Conservation (phyloP, 495 filamentous ascomycete species). For the Daldinia vernicosa region DNA sequence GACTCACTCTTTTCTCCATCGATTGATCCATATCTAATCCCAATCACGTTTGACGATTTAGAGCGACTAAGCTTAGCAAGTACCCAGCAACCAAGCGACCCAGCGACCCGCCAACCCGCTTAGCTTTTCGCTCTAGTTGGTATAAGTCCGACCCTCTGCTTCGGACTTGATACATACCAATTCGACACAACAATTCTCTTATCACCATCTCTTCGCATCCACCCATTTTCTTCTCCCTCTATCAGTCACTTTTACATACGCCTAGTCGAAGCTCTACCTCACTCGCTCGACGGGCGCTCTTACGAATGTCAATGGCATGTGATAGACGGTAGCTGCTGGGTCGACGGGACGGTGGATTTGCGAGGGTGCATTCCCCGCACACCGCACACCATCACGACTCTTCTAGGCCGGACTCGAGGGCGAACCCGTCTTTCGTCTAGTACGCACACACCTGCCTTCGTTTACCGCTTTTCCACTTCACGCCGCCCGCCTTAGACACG, state of each 20-base stretch:
- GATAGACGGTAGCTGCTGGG: conserved; percentile 55
- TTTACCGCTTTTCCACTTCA: conserved; percentile 27
- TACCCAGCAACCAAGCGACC: neutral
- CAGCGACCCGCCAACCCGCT: conserved; percentile 24
- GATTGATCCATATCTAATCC: conserved; percentile 34
- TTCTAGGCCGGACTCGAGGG: conserved; percentile 17
- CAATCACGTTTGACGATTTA: conserved; percentile 40
- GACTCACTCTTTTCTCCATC: conserved; percentile 12
- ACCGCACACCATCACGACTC: conserved; percentile 49
- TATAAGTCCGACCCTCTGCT: conserved; percentile 40
- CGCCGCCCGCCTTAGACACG: conserved; percentile 21
- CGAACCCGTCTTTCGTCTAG: conserved; percentile 14
- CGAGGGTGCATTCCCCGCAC: conserved; percentile 65
- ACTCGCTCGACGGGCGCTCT: conserved; percentile 29
- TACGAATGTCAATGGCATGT: conserved; percentile 57
- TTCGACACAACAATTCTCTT: conserved; percentile 13
- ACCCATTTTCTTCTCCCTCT: conserved; percentile 6
- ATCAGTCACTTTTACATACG: neutral
- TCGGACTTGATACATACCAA: conserved; percentile 33
- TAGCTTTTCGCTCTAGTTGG: conserved; percentile 26
- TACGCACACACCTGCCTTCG: conserved; percentile 18
- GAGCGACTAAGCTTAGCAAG: conserved; percentile 6
- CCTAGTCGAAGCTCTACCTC: conserved; percentile 21
- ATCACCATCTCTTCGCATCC: conserved; percentile 1
- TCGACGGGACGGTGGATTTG: conserved; percentile 60